These are phyloP conservation scores for Nigrospora osmanthi DNA, from an alignment of 2,329 filamentous ascomycete genomes.

Conservation along the genomic window DNA sequence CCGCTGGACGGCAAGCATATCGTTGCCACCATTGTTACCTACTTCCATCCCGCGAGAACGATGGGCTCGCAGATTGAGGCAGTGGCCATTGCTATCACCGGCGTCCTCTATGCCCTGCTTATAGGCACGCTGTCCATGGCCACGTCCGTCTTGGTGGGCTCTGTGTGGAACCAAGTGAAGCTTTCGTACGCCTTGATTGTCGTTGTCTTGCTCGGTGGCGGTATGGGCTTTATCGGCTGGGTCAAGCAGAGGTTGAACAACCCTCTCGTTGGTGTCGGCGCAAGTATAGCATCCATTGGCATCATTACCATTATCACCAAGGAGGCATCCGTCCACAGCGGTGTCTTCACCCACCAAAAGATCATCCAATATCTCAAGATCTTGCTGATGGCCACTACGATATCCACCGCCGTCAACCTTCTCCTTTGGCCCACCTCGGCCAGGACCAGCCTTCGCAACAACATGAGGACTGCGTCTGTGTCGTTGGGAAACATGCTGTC, in stretches of 20 bases:
- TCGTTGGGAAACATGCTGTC: slow-evolving; percentile 75
- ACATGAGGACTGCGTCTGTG: slow-evolving; percentile 65
- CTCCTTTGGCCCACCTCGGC: slow-evolving; percentile 74
- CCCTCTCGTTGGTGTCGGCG: slow-evolving; percentile 75
- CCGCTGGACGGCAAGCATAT: slow-evolving; percentile 88
- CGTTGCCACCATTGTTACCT: slow-evolving; percentile 88
- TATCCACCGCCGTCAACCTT: slow-evolving; percentile 67
- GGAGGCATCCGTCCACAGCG: slow-evolving; percentile 78
- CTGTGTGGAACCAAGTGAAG: slow-evolving; percentile 54
- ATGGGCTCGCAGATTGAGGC: slow-evolving; percentile 88
- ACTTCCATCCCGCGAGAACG: slow-evolving; percentile 85
- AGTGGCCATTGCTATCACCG: slow-evolving; percentile 65
- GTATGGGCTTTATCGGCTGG: slow-evolving; percentile 83
- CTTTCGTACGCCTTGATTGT: slow-evolving; percentile 75
- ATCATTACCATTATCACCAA: slow-evolving; percentile 88
- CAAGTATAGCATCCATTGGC: slow-evolving; percentile 78
- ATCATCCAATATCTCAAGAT: slow-evolving; percentile 78
- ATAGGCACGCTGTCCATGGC: slow-evolving; percentile 81
- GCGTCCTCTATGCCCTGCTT: slow-evolving; percentile 70
- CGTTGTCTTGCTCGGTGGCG: slow-evolving; percentile 76
- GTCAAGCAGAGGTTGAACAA: slow-evolving; percentile 72
- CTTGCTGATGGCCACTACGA: slow-evolving; percentile 68
- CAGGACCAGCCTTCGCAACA: slow-evolving; percentile 62
- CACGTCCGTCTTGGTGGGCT: slow-evolving; percentile 72
- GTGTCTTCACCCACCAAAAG: slow-evolving; percentile 74